Conservation (phyloP, 306 rosid species). For the Cicer chorassanicum region DNA sequence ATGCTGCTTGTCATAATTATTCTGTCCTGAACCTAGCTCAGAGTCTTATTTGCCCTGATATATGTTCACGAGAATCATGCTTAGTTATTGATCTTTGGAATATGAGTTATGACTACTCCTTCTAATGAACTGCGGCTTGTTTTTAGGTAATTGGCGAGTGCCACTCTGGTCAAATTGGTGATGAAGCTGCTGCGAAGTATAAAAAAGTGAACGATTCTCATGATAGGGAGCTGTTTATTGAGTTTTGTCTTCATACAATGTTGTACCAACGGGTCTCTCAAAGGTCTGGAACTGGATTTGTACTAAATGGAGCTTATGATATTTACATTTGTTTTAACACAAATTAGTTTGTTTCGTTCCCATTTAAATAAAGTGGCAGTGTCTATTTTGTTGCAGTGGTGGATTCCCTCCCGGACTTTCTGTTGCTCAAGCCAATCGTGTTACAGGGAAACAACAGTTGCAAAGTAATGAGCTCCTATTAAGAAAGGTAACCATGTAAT, state of each 20-base stretch:
- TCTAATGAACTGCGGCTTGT: conserved; percentile 44
- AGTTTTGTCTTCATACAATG: conserved; percentile 85
- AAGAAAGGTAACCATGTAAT: conserved; percentile 66
- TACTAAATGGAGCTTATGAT: conserved; percentile 42
- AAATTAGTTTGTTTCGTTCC: conserved; percentile 23
- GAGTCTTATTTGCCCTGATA: conserved; percentile 26
- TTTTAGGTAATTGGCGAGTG: conserved; percentile 88
- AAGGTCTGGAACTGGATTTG: conserved; percentile 58
- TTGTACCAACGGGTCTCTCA: conserved; percentile 80
- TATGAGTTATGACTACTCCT: conserved; percentile 35
- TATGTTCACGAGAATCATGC: conserved; percentile 18
- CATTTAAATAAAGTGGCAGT: conserved; percentile 39
- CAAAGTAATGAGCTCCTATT: conserved; percentile 60
- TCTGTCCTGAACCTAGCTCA: conserved; percentile 28
- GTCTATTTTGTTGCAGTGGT: conserved; percentile 59
- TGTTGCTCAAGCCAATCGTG: conserved; percentile 71
- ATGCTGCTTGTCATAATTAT: conserved; percentile 25
- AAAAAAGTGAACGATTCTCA: conserved; percentile 54
- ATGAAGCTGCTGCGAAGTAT: conserved; percentile 75
- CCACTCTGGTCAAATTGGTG: conserved; percentile 65
- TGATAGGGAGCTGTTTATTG: conserved; percentile 75
- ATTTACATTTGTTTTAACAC: conserved; percentile 32
- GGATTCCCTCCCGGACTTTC: conserved; percentile 86
- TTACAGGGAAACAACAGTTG: conserved; percentile 73
- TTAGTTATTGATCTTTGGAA: conserved; percentile 39